A percentile compares a stretch with the other conserved stretches of the same genome.
phyloP scores from a whole-genome alignment of 2,329 filamentous ascomycete genomes.

The Metarhizium anisopliae region DNA sequence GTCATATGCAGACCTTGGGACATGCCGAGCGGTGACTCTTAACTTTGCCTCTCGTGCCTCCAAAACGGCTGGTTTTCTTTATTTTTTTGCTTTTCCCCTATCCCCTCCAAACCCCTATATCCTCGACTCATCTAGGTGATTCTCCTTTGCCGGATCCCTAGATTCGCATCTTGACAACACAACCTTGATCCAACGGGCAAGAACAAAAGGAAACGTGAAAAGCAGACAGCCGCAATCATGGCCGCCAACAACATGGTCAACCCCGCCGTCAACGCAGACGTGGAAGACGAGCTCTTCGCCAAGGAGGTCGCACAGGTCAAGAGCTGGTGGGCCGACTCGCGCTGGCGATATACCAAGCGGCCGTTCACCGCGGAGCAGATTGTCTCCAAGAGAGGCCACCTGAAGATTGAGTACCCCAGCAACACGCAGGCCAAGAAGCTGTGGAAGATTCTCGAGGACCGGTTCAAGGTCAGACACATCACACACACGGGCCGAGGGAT shows the following conservation, averaged over 20 bases:
- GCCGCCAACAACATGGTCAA: conserved; percentile 55
- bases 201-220: too few relatives aligned
- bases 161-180: too few relatives aligned
- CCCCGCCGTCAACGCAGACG: conserved; percentile 43
- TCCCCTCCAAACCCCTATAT: background rate
- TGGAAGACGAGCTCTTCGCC: conserved; percentile 60
- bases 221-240: conserved; percentile 29
- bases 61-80: background rate
- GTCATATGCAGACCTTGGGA: background rate
- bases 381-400: conserved; percentile 83
- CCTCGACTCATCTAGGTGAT: too few relatives aligned
- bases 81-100: background rate
- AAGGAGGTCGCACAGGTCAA: conserved; percentile 83
- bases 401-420: conserved; percentile 87
- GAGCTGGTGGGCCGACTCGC: conserved; percentile 85
- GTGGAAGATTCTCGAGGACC: conserved; percentile 78
- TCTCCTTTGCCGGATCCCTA: too few relatives aligned
- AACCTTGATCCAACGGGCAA: too few relatives aligned
- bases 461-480: conserved; percentile 58
- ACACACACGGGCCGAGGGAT: background rate
- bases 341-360: conserved; percentile 89
- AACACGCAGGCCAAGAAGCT: conserved; percentile 88
- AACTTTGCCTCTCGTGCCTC: background rate
- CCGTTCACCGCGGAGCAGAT: conserved; percentile 96
- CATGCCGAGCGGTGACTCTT: background rate